These are phyloP conservation scores for Hypomyces perniciosus DNA, from an alignment of 2,329 filamentous ascomycete species.

Conservation along the genomic window DNA sequence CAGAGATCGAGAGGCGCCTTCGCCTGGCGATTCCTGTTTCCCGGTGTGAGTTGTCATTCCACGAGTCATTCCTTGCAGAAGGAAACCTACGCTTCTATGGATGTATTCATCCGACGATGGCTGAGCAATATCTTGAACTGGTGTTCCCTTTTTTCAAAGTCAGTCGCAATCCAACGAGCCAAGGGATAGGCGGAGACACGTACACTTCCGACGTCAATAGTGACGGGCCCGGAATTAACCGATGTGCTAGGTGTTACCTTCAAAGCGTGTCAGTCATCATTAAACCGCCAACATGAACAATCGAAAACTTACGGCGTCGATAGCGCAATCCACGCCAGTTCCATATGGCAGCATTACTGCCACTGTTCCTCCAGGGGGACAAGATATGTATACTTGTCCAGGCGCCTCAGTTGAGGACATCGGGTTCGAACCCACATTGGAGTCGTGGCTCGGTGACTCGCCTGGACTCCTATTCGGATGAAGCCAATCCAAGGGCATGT, in stretches of 20 bases:
- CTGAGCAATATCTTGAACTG: conserved; percentile 7
- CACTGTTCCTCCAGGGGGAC: conserved; percentile 1
- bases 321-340: background rate
- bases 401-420: background rate
- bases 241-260: conserved; percentile 15
- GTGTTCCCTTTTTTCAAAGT: conserved; percentile 13
- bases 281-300: background rate
- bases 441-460: background rate
- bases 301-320: conserved; percentile 15
- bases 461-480: conserved; percentile 1
- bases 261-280: conserved; percentile 15
- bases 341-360: background rate
- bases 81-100: conserved; percentile 6
- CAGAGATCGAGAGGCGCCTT: background rate
- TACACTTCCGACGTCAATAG: conserved; percentile 15
- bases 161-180: conserved; percentile 2
- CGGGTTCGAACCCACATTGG: background rate
- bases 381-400: background rate
- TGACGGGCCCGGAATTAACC: conserved; percentile 11
- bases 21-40: conserved; percentile 1
- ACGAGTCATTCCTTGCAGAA: background rate
- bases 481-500: conserved; percentile 1
- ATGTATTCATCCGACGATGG: background rate
- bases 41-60: background rate
- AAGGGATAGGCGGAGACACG: conserved; percentile 2